Conservation (phyloP, 805 yeast species). For the Ogataea philodendri region DNA sequence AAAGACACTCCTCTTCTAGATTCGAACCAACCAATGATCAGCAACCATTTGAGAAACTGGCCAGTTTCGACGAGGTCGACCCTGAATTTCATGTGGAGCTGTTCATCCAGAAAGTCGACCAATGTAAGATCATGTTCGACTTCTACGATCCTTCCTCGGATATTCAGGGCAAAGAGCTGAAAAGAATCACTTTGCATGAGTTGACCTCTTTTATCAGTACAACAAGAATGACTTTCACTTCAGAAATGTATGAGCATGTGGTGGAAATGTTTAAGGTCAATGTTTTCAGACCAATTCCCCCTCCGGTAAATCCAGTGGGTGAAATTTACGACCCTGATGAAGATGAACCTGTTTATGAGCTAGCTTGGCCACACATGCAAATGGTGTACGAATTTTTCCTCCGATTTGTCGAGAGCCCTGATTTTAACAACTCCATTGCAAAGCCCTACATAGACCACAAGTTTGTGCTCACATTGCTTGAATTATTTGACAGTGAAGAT, state of each 20-base stretch:
- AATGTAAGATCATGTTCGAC: slow-evolving; percentile 92
- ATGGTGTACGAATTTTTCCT: slow-evolving; percentile 91
- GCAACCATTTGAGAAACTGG: slow-evolving; percentile 68
- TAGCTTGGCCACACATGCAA: slow-evolving; percentile 99
- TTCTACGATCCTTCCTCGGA: slow-evolving; percentile 91
- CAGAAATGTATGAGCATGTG: slow-evolving; percentile 84
- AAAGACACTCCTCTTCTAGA: slow-evolving; percentile 88
- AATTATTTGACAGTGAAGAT: slow-evolving; percentile 93
- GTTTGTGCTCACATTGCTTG: slow-evolving; percentile 77
- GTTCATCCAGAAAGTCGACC: slow-evolving; percentile 86
- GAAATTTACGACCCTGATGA: slow-evolving; percentile 97
- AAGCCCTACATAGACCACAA: slow-evolving; percentile 91
- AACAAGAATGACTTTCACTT: slow-evolving; percentile 81
- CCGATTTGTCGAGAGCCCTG: slow-evolving; percentile 90
- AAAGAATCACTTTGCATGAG: slow-evolving; percentile 83
- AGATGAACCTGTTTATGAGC: slow-evolving; percentile 94
- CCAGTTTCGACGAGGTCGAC: slow-evolving; percentile 80
- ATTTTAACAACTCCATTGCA: slow-evolving; percentile 89
- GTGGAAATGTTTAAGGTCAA: slow-evolving; percentile 87
- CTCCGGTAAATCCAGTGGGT: slow-evolving; percentile 96
- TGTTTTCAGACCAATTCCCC: slow-evolving; percentile 94
- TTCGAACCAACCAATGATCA: slow-evolving; percentile 75
- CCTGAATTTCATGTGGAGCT: slow-evolving; percentile 75
- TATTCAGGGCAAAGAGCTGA: slow-evolving; percentile 88
- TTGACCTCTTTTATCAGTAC: slow-evolving; percentile 83